These are phyloP conservation scores for Thelonectria rubi DNA, from an alignment of 2,329 filamentous ascomycete genomes.

Conservation along the genomic window DNA sequence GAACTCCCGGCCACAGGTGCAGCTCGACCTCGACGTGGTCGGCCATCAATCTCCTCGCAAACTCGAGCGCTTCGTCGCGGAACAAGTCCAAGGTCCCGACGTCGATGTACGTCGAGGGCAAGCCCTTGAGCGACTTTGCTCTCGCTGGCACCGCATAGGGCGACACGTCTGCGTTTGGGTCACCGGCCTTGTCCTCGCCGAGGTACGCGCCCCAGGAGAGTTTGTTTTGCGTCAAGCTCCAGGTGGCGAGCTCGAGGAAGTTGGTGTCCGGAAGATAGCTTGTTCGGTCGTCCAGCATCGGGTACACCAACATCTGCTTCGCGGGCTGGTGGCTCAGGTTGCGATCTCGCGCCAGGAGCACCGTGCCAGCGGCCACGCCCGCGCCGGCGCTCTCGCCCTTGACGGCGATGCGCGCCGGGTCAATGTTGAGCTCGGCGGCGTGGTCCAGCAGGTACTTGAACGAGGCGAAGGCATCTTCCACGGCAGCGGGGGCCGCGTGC, in stretches of 20 bases:
- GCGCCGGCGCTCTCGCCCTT: slow-evolving; percentile 35
- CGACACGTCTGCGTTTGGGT: slow-evolving; percentile 22
- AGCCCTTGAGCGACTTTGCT: slow-evolving; percentile 19
- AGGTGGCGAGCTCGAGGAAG: slow-evolving; percentile 27
- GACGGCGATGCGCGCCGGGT: slow-evolving; percentile 27
- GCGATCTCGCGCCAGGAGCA: slow-evolving; percentile 31
- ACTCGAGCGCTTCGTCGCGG: slow-evolving; percentile 30
- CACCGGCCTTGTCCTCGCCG: slow-evolving; percentile 31
- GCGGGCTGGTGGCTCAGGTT: slow-evolving; percentile 27
- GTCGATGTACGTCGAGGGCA: slow-evolving; percentile 33
- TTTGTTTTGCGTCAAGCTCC: slow-evolving; percentile 20
- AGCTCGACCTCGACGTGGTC: slow-evolving; percentile 38
- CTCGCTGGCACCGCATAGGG: slow-evolving; percentile 34
- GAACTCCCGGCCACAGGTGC: slow-evolving; percentile 36
- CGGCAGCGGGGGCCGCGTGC: slow-evolving; percentile 21
- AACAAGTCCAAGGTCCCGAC: slow-evolving; percentile 35
- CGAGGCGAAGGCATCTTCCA: slow-evolving; percentile 34
- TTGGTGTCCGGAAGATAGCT: neutral
- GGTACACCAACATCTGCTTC: slow-evolving; percentile 32
- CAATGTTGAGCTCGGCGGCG: slow-evolving; percentile 29
- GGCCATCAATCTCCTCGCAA: slow-evolving; percentile 31
- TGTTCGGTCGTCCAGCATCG: slow-evolving; percentile 34
- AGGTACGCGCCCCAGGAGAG: slow-evolving; percentile 35
- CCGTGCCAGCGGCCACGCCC: slow-evolving; percentile 23
- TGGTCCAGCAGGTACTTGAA: slow-evolving; percentile 29